Evolutionary conservation across 1,284 basidiomycete species (phyloP), one percentile per base, ranked within the genome.

Genomic region (Mycena citricolor): DNA sequence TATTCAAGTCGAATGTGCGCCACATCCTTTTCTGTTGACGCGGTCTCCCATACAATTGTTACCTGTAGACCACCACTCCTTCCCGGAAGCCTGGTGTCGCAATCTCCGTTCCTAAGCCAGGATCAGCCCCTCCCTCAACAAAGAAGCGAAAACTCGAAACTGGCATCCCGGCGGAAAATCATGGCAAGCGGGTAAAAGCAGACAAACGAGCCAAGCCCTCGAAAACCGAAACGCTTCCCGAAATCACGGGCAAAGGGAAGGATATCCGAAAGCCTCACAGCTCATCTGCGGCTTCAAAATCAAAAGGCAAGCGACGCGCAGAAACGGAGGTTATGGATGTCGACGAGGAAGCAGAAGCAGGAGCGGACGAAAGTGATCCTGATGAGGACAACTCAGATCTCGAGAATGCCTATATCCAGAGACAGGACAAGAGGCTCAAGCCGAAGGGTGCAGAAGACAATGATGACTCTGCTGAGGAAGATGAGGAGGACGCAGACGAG

Each of bases 1-100:
- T 73, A n/a, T 73, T 73, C 53, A 66, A 65, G 29, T 26, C 57
- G 23, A 61, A 62, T 44, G 67, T 69, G 44, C 44, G 54, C 30
- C 25, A 22, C 49, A 20, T 43, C 26, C 21, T 14, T 32, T 19
- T 26, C 21, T 19, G 14, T 8, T 5, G n/a, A n/a, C n/a, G n/a
- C n/a, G n/a, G n/a, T n/a, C n/a, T n/a, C n/a, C n/a, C n/a, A n/a
- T n/a, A n/a, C n/a, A n/a, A n/a, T n/a, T n/a, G n/a, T n/a, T n/a
- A n/a, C n/a, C n/a, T n/a, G n/a, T n/a, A n/a, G n/a, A n/a, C n/a
- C n/a, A n/a, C n/a, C n/a, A n/a, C 31, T n/a, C 50, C 44, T 8
- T 41, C 45, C 2, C 41, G 45, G 32, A 49, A 47, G 22, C 48
- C 54, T 21, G 38, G n/a, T n/a, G n/a, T n/a, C n/a, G n/a, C n/a